Base-by-base conservation (phyloP, 306 rosid species). In the Albizia julibrissin region DNA sequence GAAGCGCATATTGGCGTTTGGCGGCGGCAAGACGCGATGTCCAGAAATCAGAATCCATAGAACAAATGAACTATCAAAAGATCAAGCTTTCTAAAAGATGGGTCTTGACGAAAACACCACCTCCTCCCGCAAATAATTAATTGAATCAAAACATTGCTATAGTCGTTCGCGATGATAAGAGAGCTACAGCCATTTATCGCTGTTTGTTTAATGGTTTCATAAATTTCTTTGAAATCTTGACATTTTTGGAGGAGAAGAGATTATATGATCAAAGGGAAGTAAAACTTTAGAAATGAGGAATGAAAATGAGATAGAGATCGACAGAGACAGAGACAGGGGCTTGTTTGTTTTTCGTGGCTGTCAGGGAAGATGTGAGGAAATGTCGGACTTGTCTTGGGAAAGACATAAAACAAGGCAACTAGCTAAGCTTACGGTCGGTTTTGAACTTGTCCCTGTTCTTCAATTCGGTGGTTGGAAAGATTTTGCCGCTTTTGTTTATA, bases 1-100 rank as follows among this genome's bases (percentile, higher is more conserved):
- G 97, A 87, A 89, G 76, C 69, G 91, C 64, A 59, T 90, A 91
- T 54, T 96, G 99, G 79, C 98, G 94, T 89, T 96, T 96, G 37
- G 94, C 98, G 62, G 98, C 98, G 61, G 97, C 97, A 72, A 93
- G 93, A 69, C 98, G 97, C 34, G 99, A 90, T 82, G 97, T 89
- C 99, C 97, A 93, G 86, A 90, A 93, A 75, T 96, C 98, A 84
- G 98, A 86, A 83, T 95, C 99, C 99, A 96, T 95, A 67, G 86
- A 84, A 64, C n/a, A 15, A 64, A 2, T 64, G 40, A 64, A 81
- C 82, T 85, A 83, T 80, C 86, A 70, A 80, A 29, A 86, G 73
- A 79, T 27, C 34, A 47, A 70, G 76, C 33, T 71, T 71, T 13
- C 47, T 43, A 8, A 37, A 39, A 72, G 40, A 75, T 29, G 68